A percentile compares a stretch with the other conserved stretches of the same genome.
Conservation (phyloP, 2,329 filamentous ascomycete species). For the Calonectria crousiana region DNA sequence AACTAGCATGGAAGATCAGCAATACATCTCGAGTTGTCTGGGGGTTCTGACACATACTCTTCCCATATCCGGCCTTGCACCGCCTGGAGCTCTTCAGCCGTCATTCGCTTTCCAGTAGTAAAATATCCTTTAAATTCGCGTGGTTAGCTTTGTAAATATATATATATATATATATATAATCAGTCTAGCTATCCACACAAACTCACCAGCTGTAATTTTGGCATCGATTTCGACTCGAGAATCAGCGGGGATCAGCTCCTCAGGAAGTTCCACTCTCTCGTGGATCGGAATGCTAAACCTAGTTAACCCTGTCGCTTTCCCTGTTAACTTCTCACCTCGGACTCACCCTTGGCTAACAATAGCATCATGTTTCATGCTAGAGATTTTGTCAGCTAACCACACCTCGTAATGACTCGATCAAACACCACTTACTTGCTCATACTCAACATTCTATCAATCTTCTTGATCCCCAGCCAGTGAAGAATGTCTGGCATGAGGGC, state of each 20-base stretch:
- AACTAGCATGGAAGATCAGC: constrained; percentile 48
- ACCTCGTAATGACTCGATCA: constrained; percentile 19
- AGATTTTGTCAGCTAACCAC: constrained; percentile 48
- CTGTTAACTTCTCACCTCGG: neutral
- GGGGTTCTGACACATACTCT: constrained; percentile 63
- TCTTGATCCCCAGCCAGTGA: constrained; percentile 98
- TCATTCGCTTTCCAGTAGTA: constrained; percentile 91
- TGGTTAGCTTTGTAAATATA: constrained; percentile 35
- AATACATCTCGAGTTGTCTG: constrained; percentile 26
- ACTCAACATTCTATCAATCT: constrained; percentile 98
- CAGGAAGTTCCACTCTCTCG: constrained; percentile 91
- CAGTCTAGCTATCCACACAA: constrained; percentile 7
- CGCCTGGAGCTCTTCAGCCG: constrained; percentile 83
- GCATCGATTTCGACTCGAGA: constrained; percentile 98
- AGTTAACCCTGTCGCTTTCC: constrained; percentile 19
- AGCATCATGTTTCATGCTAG: constrained; percentile 89
- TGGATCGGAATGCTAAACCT: constrained; percentile 79
- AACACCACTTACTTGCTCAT: constrained; percentile 87
- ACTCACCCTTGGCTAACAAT: constrained; percentile 83
- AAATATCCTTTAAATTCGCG: constrained; percentile 69
- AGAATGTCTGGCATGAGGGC: constrained; percentile 97
- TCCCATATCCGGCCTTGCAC: constrained; percentile 95
- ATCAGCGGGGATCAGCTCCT: constrained; percentile 93
- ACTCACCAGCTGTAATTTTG: constrained; percentile 92
- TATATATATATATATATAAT: no score